A percentile compares a stretch with the other conserved stretches of the same genome.
Conservation (phyloP, 2,329 filamentous ascomycete species). For the Neofusicoccum cordaticola region DNA sequence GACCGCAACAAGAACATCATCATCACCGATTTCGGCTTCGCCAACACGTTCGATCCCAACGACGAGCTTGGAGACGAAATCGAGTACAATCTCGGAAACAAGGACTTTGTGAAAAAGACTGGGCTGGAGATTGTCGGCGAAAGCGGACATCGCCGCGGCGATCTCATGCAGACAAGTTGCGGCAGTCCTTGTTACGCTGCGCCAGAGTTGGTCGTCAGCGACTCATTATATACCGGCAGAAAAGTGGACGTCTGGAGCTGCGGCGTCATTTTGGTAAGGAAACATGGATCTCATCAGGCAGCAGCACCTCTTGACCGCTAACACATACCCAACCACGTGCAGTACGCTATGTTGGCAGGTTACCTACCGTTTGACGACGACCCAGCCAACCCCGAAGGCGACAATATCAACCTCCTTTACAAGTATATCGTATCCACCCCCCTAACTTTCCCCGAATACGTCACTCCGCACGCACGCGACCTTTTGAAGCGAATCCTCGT, state of each 20-base stretch:
- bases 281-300: not conserved
- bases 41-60: constrained; percentile 88
- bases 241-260: constrained; percentile 99
- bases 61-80: constrained; percentile 90
- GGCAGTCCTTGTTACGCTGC: constrained; percentile 97
- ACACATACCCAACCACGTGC: constrained; percentile 14
- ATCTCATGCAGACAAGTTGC: constrained; percentile 98
- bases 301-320: not conserved
- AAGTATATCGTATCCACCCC: constrained; percentile 99
- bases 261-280: constrained; percentile 89
- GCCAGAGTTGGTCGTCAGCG: constrained; percentile 93
- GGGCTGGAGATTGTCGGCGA: constrained; percentile 77
- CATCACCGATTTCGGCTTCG: constrained; percentile 98
- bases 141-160: constrained; percentile 77
- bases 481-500: constrained; percentile 89
- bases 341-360: constrained; percentile 98
- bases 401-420: constrained; percentile 98
- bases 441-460: constrained; percentile 96
- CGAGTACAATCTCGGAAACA: constrained; percentile 80
- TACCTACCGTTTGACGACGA: constrained; percentile 98
- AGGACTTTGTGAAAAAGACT: constrained; percentile 81
- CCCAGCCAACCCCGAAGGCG: constrained; percentile 94
- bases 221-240: constrained; percentile 92
- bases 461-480: constrained; percentile 93
- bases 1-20: constrained; percentile 99